Conservation (phyloP, 1,284 basidiomycete species). For the Testicularia cyperi region DNA sequence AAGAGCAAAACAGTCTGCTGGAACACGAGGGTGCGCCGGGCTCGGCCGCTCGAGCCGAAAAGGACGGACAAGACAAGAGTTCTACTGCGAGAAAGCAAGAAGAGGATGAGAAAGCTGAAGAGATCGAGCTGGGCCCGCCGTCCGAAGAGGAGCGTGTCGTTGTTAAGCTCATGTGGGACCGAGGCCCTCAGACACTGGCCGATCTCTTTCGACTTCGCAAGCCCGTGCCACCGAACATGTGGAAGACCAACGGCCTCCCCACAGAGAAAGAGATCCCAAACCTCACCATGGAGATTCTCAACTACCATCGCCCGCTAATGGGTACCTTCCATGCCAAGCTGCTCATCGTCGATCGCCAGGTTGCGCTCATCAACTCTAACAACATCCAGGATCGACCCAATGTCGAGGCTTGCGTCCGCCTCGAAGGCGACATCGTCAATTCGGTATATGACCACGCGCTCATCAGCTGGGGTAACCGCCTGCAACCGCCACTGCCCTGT, state of each 20-base stretch:
- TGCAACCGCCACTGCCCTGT: conserved; percentile 68
- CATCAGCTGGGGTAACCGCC: conserved; percentile 68
- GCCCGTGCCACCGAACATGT: conserved; percentile 47
- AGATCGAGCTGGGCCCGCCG: conserved; percentile 31
- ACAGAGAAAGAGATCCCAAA: conserved; percentile 46
- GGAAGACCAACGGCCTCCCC: conserved; percentile 55
- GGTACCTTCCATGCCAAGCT: conserved; percentile 80
- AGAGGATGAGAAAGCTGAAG: conserved; percentile 4
- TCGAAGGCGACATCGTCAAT: conserved; percentile 71
- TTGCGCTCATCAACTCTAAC: conserved; percentile 73
- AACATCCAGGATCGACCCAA: conserved; percentile 69
- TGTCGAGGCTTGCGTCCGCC: conserved; percentile 57
- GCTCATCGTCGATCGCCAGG: conserved; percentile 72
- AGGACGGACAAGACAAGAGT: conserved; percentile 6
- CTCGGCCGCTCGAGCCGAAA: conserved; percentile 14
- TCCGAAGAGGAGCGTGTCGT: conserved; percentile 43
- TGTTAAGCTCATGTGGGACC: conserved; percentile 59
- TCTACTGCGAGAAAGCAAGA: too few species aligned
- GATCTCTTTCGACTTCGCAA: conserved; percentile 56
- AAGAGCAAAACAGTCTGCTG: conserved; percentile 15
- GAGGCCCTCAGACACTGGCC: conserved; percentile 52
- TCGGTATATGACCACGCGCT: conserved; percentile 74
- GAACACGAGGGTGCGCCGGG: conserved; percentile 28
- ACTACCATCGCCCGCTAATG: conserved; percentile 57
- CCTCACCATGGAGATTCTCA: conserved; percentile 55